Percentiles rank a stretch among this genome's conserved stretches.
These are phyloP conservation scores for Magnusiomyces sp. DNA, from an alignment of 1,139 yeast species.

Conservation along the genomic window DNA sequence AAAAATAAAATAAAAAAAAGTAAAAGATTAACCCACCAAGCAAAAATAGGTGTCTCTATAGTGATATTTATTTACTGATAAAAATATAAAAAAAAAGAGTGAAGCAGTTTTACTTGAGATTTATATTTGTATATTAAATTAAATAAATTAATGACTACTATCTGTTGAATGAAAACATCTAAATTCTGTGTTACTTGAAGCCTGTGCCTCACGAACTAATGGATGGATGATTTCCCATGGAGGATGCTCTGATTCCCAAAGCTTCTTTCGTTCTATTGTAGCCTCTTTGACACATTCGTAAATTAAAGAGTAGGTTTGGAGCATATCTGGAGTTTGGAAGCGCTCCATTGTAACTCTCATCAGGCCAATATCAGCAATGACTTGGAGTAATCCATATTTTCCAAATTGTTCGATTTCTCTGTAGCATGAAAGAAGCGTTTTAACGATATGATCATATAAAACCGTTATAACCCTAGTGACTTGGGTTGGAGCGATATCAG, in stretches of 20 bases:
- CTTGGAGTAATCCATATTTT: conserved; percentile 33
- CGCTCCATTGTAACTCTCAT: conserved; percentile 28
- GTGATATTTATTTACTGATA: too few relatives aligned
- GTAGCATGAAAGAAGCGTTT: conserved; percentile 37
- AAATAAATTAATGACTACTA: too few relatives aligned
- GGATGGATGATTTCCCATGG: conserved; percentile 23
- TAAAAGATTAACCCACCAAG: too few relatives aligned
- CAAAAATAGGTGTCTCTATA: too few relatives aligned
- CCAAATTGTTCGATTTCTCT: conserved; percentile 35
- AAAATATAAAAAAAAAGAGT: too few relatives aligned
- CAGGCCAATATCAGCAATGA: conserved; percentile 35
- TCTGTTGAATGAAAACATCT: conserved; percentile 2
- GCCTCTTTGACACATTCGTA: conserved; percentile 25
- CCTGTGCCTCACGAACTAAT: conserved; percentile 18
- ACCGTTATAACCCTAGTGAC: conserved; percentile 39
- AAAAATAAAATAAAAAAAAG: too few relatives aligned
- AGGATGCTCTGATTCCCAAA: conserved; percentile 23
- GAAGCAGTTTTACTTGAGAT: too few relatives aligned
- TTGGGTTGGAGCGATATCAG: conserved; percentile 40
- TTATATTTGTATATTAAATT: too few relatives aligned
- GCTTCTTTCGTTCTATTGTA: conserved; percentile 18
- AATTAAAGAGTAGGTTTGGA: conserved; percentile 25
- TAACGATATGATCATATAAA: conserved; percentile 40
- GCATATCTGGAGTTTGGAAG: conserved; percentile 28
- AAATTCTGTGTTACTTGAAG: conserved; percentile 12